A percentile compares a stretch with the other conserved stretches of the same genome.
Conservation (phyloP, 768 basidiomycete genomes). For the Mycena vulgaris region DNA sequence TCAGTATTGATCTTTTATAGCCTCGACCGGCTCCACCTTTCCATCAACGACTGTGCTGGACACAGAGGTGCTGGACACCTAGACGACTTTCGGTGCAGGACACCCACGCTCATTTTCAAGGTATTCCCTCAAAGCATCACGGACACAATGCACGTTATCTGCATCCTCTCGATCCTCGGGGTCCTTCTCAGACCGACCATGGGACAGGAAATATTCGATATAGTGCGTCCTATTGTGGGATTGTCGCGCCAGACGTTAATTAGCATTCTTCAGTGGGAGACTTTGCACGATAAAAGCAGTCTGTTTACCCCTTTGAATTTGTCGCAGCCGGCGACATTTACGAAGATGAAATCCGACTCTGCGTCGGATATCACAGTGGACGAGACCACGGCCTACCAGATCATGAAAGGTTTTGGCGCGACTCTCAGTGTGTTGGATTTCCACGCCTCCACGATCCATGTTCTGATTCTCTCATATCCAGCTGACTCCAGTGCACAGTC, state of each 20-base stretch:
- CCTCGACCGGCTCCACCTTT: constrained; percentile 20
- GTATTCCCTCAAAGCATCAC: neutral
- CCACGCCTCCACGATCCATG: neutral
- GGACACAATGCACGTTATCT: neutral
- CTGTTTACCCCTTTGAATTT: neutral
- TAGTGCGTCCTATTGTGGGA: neutral
- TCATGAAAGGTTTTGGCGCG: constrained; percentile 63
- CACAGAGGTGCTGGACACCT: constrained; percentile 30
- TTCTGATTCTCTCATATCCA: constrained; percentile 37
- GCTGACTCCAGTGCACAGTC: constrained; percentile 69
- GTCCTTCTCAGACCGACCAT: neutral
- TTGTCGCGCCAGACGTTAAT: neutral
- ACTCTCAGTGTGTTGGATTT: constrained; percentile 55
- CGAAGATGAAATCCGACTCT: neutral
- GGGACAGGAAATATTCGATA: constrained; percentile 9
- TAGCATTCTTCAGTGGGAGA: constrained; percentile 6
- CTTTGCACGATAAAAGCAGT: constrained; percentile 8
- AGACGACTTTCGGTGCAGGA: constrained; percentile 18
- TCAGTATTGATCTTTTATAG: too few species aligned
- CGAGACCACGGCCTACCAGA: constrained; percentile 58
- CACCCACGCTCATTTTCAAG: constrained; percentile 15
- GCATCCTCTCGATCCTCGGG: neutral
- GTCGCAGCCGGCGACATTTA: neutral
- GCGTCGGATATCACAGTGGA: constrained; percentile 60
- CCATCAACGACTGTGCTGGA: constrained; percentile 18